Evolutionary conservation across 805 yeast genomes (phyloP), one percentile per base, ranked within the genome.

Genomic region (Saccharomycopsis javanensis): DNA sequence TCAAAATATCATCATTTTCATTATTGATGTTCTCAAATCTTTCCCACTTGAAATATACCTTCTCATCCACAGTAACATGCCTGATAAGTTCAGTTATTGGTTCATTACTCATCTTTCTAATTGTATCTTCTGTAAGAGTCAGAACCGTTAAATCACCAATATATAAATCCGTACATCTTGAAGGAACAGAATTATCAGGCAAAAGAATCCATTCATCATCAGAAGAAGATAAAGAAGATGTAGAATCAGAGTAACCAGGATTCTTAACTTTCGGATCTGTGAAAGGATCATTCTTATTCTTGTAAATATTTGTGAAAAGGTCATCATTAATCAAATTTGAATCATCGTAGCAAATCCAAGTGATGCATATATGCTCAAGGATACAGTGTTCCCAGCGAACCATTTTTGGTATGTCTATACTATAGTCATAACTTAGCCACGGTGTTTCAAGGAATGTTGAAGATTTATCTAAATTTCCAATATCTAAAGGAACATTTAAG

Each of bases 401-500:
- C 8, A 66, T 54, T n/a, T 50, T 56, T 5, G 69, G 70, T 3
- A 63, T 30, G 2, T 56, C 51, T 20, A 64, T 57, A 2, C 42
- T 48, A 2, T 59, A 50, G n/a, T 64, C 65, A 23, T 61, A 7
- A 1, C 56, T 42, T 46, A 58, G 59, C 69, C 69, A 67, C 5
- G 50, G 51, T 5, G 58, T 55, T 16, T 55, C 60, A 51, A 34
- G 25, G 31, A 37, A 50, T 11, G 48, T 25, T 10, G 51, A 16
- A 2, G 34, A 63, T 2, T 60, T 60, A 31, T 50, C 55, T 16
- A 23, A 34, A 1, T 58, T 52, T 4, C 63, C 63, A 3, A 65
- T 60, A 1, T 66, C 53, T n/a, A 73, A 58, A 3, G 75, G 75
- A 2, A 73, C 51, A 1, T 58, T 63, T 37, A 72, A 62, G 1